Evolutionary conservation across 768 basidiomycete species (phyloP).

Genomic region (Phaeotremella fagi): DNA sequence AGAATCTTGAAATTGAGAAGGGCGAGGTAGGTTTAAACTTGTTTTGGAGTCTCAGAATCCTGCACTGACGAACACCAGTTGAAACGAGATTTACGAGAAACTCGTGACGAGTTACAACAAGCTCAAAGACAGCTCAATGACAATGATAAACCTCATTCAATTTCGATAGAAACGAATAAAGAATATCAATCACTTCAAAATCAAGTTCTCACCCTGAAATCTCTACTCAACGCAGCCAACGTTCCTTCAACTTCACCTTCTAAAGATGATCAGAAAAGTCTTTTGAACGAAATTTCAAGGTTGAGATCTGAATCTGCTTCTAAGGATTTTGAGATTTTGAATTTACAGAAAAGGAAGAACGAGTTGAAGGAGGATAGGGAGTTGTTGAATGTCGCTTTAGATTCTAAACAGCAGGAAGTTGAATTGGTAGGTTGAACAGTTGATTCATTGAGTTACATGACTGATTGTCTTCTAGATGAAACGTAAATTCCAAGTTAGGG

Average conservation of each 20-base stretch:
- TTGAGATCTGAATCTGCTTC: slow-evolving; percentile 77
- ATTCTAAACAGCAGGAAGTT: slow-evolving; percentile 90
- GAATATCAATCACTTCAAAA: not conserved
- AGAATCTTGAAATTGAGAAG: too few relatives aligned
- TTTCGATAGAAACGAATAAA: too few relatives aligned
- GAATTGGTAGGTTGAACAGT: slow-evolving; percentile 62
- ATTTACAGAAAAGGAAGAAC: slow-evolving; percentile 62
- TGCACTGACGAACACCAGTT: not conserved
- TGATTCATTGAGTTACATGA: not conserved
- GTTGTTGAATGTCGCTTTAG: slow-evolving; percentile 84
- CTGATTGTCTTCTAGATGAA: slow-evolving; percentile 33
- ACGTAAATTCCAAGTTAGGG: slow-evolving; percentile 40
- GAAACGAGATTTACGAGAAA: not conserved
- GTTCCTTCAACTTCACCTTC: not conserved
- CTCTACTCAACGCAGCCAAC: not conserved
- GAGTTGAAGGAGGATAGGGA: slow-evolving; percentile 71
- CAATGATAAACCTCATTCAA: too few relatives aligned
- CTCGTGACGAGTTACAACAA: too few relatives aligned
- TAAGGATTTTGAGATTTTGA: slow-evolving; percentile 73
- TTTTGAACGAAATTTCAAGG: slow-evolving; percentile 49
- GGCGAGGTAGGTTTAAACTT: too few relatives aligned
- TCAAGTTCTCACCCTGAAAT: not conserved
- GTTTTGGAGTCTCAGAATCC: too few relatives aligned
- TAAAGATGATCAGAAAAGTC: slow-evolving; percentile 8
- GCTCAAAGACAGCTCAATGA: too few relatives aligned